Evolutionary conservation across 1,284 basidiomycete genomes (phyloP), one percentile per base, ranked within the genome.

Genomic region (Rhodotorula sp.): DNA sequence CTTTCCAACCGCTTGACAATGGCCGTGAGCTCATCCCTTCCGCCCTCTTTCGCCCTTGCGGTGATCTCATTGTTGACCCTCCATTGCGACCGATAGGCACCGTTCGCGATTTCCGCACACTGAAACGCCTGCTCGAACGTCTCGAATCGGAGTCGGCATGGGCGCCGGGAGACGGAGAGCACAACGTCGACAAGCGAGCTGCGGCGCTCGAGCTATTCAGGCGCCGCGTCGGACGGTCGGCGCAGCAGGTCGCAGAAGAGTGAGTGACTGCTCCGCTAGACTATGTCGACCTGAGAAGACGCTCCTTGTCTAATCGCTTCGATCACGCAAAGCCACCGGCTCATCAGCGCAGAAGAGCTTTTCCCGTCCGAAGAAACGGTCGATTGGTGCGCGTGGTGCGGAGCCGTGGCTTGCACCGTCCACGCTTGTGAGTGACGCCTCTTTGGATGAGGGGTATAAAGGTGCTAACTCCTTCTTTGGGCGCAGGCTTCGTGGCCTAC

Each of bases 11-110:
- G 2, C 55, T 47, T 1, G 63, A 64, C 21, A 34, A 49, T n/a
- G 63, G 63, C 23, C 63, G 63, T 64, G 31, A 28, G 63, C 38
- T 43, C 38, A 43, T 43, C 38, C 10, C 10, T 64, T 64, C 31
- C 10, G 2, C 23, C 12, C 2, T 16, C 8, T 23, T 19, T 23
- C 23, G 23, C 21, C 52, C 14, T 5, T 15, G 3, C 19, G 23
- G 6, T 21, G 19, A 12, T 14, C 19, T 10, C 23, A 21, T 5
- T 4, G 43, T 21, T 45, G 57, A 59, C 16, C 38, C 38, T 12
- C 38, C 38, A 12, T 18, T 6, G 31, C 23, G 2, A 21, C 12
- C n/a, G 23, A 26, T n/a, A 64, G 63, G 63, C 5, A 57, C 47
- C 0, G 16, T 15, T 1, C 63, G 63, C n/a, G 63, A 64, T 34